Conservation (phyloP, 2,329 filamentous ascomycete species). For the Curvularia sp. region DNA sequence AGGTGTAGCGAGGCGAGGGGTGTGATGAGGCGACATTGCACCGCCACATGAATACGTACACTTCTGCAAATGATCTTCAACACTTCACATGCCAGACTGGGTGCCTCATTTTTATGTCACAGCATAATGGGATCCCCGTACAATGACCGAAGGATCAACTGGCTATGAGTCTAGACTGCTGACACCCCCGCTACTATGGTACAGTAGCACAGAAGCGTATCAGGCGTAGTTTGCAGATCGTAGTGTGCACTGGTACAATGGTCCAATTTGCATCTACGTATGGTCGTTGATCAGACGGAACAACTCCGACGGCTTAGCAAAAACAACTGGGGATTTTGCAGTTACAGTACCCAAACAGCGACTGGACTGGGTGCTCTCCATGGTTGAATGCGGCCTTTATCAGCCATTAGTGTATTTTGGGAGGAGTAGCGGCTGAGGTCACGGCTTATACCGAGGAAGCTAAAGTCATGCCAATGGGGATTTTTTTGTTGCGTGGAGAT, state of each 20-base stretch:
- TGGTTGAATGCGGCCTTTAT: constrained; percentile 5
- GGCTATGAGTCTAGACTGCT: constrained; percentile 8
- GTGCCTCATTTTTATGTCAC: constrained; percentile 2
- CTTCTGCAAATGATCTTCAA: constrained; percentile 5
- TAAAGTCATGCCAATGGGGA: neutral
- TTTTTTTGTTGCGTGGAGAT: neutral
- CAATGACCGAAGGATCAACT: constrained; percentile 7
- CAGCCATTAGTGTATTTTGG: neutral
- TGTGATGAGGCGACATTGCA: constrained; percentile 1
- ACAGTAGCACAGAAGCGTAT: constrained; percentile 2
- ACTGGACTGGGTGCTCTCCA: neutral
- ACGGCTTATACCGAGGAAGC: constrained; percentile 6
- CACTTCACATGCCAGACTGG: constrained; percentile 9
- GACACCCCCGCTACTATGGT: constrained; percentile 10
- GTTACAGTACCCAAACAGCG: constrained; percentile 6
- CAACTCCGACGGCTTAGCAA: constrained; percentile 7
- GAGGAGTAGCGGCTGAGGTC: neutral
- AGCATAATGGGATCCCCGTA: neutral
- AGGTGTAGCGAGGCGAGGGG: constrained; percentile 14
- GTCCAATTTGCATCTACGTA: constrained; percentile 2
- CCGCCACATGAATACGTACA: constrained; percentile 16
- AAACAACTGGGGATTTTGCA: constrained; percentile 1
- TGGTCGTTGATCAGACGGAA: constrained; percentile 13
- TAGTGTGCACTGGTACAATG: constrained; percentile 4
- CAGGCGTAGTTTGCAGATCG: constrained; percentile 17